A percentile compares a stretch with the other conserved stretches of the same genome.
Evolutionary conservation across 805 yeast species (phyloP).

Genomic region (Kurtzmaniella fragi): DNA sequence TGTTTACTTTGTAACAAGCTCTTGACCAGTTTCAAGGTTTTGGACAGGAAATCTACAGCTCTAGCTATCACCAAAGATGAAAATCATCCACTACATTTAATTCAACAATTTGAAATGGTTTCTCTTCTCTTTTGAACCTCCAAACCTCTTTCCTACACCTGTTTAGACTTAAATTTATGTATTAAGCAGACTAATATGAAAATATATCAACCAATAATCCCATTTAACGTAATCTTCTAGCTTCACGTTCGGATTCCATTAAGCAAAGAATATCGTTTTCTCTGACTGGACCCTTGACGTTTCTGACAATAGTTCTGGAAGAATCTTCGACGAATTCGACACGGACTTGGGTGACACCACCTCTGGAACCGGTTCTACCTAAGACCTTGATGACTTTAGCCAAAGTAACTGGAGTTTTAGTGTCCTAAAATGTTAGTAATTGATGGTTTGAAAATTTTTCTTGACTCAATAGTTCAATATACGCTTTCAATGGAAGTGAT

Average conservation of each 20-base stretch:
- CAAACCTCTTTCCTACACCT: not conserved
- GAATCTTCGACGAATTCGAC: conserved; percentile 45
- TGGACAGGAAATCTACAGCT: no score
- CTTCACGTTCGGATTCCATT: conserved; percentile 99
- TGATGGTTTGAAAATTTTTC: no score
- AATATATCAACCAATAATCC: conserved; percentile 2
- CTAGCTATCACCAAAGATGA: no score
- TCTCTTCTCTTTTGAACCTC: no score
- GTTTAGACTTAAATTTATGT: not conserved
- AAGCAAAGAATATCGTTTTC: conserved; percentile 91
- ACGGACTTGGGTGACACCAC: conserved; percentile 67
- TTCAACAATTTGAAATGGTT: no score
- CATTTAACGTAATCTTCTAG: conserved; percentile 83
- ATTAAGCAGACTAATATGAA: not conserved
- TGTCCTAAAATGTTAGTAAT: conserved; percentile 33
- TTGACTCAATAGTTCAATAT: no score
- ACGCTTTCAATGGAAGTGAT: no score
- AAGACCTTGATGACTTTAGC: conserved; percentile 99
- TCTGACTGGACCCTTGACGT: conserved; percentile 48
- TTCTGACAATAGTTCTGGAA: conserved; percentile 46
- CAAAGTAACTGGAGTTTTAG: conserved; percentile 93
- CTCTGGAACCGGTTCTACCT: conserved; percentile 99
- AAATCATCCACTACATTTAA: no score
- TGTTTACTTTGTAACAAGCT: no score
- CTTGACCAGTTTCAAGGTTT: no score